A percentile compares a stretch with the other conserved stretches of the same genome.
These are phyloP conservation scores for Fusarium haematococcum DNA, from an alignment of 2,329 filamentous ascomycete genomes.

Conservation along the genomic window DNA sequence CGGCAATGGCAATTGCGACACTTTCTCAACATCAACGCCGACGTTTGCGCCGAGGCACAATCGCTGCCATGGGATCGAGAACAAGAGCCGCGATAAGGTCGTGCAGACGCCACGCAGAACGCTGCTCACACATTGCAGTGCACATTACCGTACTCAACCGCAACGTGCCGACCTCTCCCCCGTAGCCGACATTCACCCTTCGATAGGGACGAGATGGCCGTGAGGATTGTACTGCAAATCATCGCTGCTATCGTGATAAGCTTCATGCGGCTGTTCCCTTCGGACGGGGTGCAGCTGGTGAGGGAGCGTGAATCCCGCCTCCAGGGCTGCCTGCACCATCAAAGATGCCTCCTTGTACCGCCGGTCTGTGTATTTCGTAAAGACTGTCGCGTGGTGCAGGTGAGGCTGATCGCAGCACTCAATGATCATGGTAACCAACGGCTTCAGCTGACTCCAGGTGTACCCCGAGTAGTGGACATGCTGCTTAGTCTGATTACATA, in stretches of 20 bases:
- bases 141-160: constrained; percentile 9
- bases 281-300: constrained; percentile 56
- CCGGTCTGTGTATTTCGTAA: constrained; percentile 90
- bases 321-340: constrained; percentile 82
- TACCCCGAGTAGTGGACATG: constrained; percentile 96
- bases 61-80: background rate
- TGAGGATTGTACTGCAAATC: constrained; percentile 44
- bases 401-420: constrained; percentile 87
- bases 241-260: constrained; percentile 35
- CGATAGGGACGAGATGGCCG: constrained; percentile 48
- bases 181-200: constrained; percentile 40
- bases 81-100: constrained; percentile 17
- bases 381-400: constrained; percentile 88
- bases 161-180: constrained; percentile 1
- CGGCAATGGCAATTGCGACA: background rate
- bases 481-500: constrained; percentile 70
- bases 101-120: constrained; percentile 17
- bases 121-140: constrained; percentile 6
- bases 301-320: constrained; percentile 67
- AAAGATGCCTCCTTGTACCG: constrained; percentile 87
- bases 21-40: background rate
- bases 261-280: constrained; percentile 33
- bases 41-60: background rate
- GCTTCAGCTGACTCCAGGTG: constrained; percentile 85
- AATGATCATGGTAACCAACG: constrained; percentile 80